Evolutionary conservation across 1,284 basidiomycete genomes (phyloP).

Genomic region (Fomitopsis pinicola): DNA sequence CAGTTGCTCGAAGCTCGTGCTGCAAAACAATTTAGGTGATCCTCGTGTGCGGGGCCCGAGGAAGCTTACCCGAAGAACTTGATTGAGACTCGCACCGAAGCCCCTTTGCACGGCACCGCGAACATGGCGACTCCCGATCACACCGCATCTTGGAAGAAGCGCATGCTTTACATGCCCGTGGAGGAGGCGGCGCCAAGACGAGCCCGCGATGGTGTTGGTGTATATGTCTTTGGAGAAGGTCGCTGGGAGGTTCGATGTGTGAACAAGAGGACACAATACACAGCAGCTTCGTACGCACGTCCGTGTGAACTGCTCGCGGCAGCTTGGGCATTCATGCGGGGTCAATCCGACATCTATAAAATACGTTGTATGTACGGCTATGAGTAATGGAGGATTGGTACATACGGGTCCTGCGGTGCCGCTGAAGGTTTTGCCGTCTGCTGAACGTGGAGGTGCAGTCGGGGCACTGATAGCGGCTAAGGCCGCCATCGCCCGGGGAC

Average conservation of each 20-base stretch:
- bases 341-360: background rate
- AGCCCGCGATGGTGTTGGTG: slow-evolving; percentile 1
- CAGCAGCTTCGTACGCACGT: background rate
- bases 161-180: background rate
- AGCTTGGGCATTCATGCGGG: background rate
- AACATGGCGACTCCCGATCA: background rate
- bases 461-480: slow-evolving; percentile 1
- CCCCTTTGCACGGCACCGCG: background rate
- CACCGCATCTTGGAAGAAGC: slow-evolving; percentile 3
- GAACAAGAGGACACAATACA: background rate
- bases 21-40: background rate
- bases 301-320: slow-evolving; percentile 2
- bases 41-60: background rate
- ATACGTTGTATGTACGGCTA: background rate
- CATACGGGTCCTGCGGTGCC: slow-evolving; percentile 1
- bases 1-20: background rate
- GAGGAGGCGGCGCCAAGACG: background rate
- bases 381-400: background rate
- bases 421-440: slow-evolving; percentile 1
- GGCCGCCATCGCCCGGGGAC: background rate
- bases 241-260: background rate
- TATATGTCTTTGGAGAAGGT: background rate
- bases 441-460: background rate
- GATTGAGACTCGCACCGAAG: background rate
- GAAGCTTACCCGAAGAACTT: background rate